Base-by-base conservation (phyloP, 164 flowering plant species). In the Platanus orientalis region DNA sequence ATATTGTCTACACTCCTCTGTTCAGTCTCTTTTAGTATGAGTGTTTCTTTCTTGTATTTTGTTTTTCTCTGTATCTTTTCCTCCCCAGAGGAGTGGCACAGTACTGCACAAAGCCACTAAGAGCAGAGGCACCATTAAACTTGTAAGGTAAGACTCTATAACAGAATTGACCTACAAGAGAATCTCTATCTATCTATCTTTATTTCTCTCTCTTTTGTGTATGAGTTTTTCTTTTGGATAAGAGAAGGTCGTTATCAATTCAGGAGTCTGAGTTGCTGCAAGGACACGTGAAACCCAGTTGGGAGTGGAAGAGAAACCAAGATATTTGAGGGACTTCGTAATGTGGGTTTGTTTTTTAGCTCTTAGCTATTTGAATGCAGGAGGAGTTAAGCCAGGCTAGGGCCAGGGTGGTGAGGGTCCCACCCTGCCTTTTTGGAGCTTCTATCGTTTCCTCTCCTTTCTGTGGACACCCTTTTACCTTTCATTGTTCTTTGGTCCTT, bases 271-370 rank as follows among this genome's bases (percentile, higher is more conserved):
- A 24, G 16, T 26, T 3, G 26, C 55, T 52, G 68, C 49, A 28
- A 65, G 26, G 24, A 49, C 68, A 65, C 54, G 61, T 65, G 68
- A 56, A 30, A 47, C 61, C 68, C 68, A 65, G 48, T 56, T 45
- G 53, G 61, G 30, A 24, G 56, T 52, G 51, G 62, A 42, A 59
- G 56, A 58, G 55, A 34, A 57, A 21, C 55, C 7, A 50, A 30
- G n/a, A n/a, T n/a, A 29, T 48, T 17, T 32, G 49, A 48, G 56
- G 17, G 48, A 47, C 61, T 57, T 57, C 26, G 29, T 16, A 24
- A 25, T 25, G 28, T 28, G 28, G 19, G 28, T 30, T 24, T n/a
- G n/a, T 17, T 25, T 53, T 7, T 25, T 16, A 53, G 28, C 19
- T 13, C 26, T 11, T 52, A 23, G 28, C 28, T 23, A 26, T 12